Conservation (phyloP, 306 rosid species). For the Crataegus laevigata region DNA sequence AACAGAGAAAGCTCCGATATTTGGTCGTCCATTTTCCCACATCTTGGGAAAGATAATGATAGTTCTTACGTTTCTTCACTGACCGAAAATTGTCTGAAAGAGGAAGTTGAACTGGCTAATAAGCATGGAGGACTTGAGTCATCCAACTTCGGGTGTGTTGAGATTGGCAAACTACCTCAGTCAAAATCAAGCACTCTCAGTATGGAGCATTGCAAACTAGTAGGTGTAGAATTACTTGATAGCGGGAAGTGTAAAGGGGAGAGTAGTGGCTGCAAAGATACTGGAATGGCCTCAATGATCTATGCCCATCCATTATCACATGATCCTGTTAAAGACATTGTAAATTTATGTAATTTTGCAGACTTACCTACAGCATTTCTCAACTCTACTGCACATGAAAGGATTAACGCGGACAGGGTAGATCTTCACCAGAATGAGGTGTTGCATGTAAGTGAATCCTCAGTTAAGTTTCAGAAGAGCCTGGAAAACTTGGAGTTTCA, state of each 20-base stretch:
- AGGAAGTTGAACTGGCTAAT: constrained; percentile 44
- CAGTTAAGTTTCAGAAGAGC: constrained; percentile 36
- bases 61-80: constrained; percentile 23
- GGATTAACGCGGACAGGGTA: constrained; percentile 22
- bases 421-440: constrained; percentile 28
- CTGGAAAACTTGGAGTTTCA: constrained; percentile 29
- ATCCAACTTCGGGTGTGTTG: constrained; percentile 24
- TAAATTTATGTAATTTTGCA: constrained; percentile 26
- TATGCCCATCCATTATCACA: constrained; percentile 18
- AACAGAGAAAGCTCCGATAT: constrained; percentile 36
- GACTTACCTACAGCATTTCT: constrained; percentile 39
- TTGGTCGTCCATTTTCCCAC: constrained; percentile 34
- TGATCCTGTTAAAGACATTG: constrained; percentile 22
- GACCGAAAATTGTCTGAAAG: constrained; percentile 33
- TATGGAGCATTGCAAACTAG: constrained; percentile 35
- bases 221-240: constrained; percentile 30
- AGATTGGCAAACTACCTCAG: constrained; percentile 35
- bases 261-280: constrained; percentile 47
- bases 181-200: constrained; percentile 36
- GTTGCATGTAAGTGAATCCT: constrained; percentile 27
- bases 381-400: constrained; percentile 38
- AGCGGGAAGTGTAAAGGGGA: constrained; percentile 36
- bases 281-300: constrained; percentile 22
- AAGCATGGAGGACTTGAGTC: constrained; percentile 45
- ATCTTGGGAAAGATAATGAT: constrained; percentile 32